These are phyloP conservation scores for Saccharomyces kudriavzevii DNA, from an alignment of 805 yeast genomes.

Conservation along the genomic window DNA sequence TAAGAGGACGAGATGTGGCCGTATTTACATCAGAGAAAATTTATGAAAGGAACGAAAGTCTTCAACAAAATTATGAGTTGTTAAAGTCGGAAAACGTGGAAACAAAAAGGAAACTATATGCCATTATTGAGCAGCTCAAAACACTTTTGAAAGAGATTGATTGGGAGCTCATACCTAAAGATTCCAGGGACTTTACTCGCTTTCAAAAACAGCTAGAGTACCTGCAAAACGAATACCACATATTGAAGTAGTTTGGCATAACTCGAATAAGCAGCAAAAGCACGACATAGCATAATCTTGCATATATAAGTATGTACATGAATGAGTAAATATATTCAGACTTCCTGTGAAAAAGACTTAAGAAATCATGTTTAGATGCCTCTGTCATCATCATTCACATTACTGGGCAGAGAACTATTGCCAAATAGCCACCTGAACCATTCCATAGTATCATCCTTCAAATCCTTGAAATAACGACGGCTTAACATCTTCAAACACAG, in stretches of 20 bases:
- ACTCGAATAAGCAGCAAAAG: neutral
- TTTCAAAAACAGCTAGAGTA: neutral
- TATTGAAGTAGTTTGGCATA: neutral
- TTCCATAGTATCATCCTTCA: conserved; percentile 7
- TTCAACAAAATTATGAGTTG: conserved; percentile 8
- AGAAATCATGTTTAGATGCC: neutral
- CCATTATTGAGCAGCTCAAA: conserved; percentile 11
- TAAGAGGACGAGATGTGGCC: conserved; percentile 15
- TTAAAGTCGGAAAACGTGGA: conserved; percentile 5
- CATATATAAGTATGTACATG: neutral
- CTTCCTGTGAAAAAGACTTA: neutral
- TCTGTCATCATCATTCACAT: neutral
- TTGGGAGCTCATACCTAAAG: conserved; percentile 16
- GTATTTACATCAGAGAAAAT: conserved; percentile 18
- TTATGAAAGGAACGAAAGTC: conserved; percentile 9
- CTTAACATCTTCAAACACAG: conserved; percentile 10
- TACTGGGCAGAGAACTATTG: conserved; percentile 3
- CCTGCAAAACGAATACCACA: neutral
- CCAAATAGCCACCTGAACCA: conserved; percentile 17
- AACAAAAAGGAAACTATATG: conserved; percentile 11
- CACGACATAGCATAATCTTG: neutral
- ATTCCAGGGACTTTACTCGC: conserved; percentile 6
- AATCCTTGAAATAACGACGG: conserved; percentile 6
- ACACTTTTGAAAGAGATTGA: conserved; percentile 11
- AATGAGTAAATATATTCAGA: neutral